These are phyloP conservation scores for Fomitiporia mediterranea DNA, from an alignment of 1,284 basidiomycete genomes.

Conservation along the genomic window DNA sequence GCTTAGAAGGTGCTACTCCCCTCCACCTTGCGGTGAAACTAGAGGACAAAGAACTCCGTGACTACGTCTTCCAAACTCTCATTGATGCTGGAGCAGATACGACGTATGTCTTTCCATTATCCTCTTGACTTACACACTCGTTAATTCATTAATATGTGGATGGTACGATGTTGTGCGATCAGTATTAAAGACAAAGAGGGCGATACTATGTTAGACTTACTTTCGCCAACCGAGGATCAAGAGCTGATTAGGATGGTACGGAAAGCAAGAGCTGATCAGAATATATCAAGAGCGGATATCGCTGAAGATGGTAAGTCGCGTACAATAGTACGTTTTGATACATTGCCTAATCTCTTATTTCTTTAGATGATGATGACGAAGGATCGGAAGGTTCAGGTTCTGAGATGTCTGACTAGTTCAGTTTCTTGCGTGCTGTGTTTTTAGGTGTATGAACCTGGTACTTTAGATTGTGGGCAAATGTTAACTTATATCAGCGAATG, in stretches of 20 bases:
- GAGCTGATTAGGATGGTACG: conserved; percentile 45
- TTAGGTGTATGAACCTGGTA: background rate
- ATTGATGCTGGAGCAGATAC: conserved; percentile 77
- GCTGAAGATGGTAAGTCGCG: conserved; percentile 37
- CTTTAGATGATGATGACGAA: conserved; percentile 35
- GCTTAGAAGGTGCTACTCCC: conserved; percentile 72
- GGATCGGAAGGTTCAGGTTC: conserved; percentile 25
- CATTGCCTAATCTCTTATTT: conserved; percentile 28
- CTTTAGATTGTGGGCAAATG: no score
- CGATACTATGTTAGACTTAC: conserved; percentile 52
- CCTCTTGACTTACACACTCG: background rate
- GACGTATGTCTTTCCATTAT: conserved; percentile 39
- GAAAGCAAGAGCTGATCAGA: conserved; percentile 43
- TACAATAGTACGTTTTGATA: background rate
- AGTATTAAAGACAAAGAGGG: conserved; percentile 75
- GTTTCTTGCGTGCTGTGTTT: background rate
- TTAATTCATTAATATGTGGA: background rate
- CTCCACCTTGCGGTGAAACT: conserved; percentile 72
- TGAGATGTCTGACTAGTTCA: conserved; percentile 18
- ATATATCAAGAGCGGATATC: conserved; percentile 36
- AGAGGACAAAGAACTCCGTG: conserved; percentile 56
- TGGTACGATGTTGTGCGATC: conserved; percentile 6
- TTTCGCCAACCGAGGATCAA: conserved; percentile 46
- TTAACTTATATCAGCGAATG: no score
- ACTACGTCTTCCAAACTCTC: conserved; percentile 53